These are phyloP conservation scores for Oidiodendron maius DNA, from an alignment of 495 filamentous ascomycete species.

Conservation along the genomic window DNA sequence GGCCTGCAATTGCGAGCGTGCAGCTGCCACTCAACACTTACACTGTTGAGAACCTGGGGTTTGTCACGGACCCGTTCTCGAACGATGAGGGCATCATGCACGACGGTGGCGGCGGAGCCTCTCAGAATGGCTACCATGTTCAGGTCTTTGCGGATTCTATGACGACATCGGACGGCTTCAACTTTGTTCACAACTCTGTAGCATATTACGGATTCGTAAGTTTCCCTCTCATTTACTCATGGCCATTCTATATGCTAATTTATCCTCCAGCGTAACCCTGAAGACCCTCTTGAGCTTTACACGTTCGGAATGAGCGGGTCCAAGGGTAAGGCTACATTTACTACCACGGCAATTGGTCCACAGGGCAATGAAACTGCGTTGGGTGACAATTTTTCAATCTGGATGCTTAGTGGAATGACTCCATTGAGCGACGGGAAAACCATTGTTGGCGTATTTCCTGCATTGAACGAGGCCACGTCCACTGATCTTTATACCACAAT, in stretches of 20 bases:
- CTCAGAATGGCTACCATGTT: constrained; percentile 3
- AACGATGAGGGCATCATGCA: not conserved
- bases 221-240: not conserved
- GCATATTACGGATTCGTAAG: constrained; percentile 3
- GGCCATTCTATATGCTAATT: not conserved
- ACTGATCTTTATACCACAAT: constrained; percentile 1
- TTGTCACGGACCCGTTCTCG: not conserved
- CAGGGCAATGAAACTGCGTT: not conserved
- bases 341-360: not conserved
- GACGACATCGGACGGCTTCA: not conserved
- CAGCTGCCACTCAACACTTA: not conserved
- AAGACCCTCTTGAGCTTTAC: not conserved
- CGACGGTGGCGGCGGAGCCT: constrained; percentile 1
- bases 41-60: not conserved
- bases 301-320: not conserved
- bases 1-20: too few relatives aligned
- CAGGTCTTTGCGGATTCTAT: constrained; percentile 1
- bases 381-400: not conserved
- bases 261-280: not conserved
- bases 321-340: not conserved
- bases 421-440: not conserved
- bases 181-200: constrained; percentile 2
- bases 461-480: not conserved
- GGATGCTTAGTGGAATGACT: not conserved
- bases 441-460: not conserved